Percentiles rank a stretch among this genome's conserved stretches.
These are phyloP conservation scores for Voacanga thouarsii DNA, from an alignment of 257 asterid genomes.

Conservation along the genomic window DNA sequence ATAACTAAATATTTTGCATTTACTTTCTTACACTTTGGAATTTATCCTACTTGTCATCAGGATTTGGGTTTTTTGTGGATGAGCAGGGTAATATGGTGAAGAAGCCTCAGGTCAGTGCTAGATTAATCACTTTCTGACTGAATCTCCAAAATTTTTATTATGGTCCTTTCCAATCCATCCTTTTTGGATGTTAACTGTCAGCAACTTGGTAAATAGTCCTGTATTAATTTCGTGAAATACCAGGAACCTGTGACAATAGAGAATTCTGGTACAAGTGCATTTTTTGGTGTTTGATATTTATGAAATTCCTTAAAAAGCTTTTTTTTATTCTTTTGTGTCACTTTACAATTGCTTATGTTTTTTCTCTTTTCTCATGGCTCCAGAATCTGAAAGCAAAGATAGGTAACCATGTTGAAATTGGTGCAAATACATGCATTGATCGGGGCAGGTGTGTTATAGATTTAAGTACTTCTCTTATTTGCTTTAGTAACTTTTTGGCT, in stretches of 20 bases:
- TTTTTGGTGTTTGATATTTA: not conserved
- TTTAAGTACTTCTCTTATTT: slow-evolving; percentile 12
- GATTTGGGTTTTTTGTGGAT: slow-evolving; percentile 77
- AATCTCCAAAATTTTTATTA: not conserved
- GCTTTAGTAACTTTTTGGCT: slow-evolving; percentile 5
- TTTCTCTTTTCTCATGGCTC: slow-evolving; percentile 8
- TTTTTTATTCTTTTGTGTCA: not conserved
- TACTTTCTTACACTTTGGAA: not conserved
- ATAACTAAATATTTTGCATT: not conserved
- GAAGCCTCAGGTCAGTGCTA: slow-evolving; percentile 75
- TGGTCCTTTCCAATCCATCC: not conserved
- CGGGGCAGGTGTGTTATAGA: slow-evolving; percentile 72
- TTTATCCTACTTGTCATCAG: slow-evolving; percentile 32
- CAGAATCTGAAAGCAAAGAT: slow-evolving; percentile 65
- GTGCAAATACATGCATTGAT: slow-evolving; percentile 91
- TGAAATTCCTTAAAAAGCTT: not conserved
- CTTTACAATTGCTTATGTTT: not conserved
- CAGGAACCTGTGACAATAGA: not conserved
- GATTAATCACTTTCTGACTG: not conserved
- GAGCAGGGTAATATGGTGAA: slow-evolving; percentile 74
- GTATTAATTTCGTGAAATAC: not conserved
- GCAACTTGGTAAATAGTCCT: not conserved
- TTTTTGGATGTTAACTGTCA: not conserved
- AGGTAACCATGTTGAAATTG: slow-evolving; percentile 84
- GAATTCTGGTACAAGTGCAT: not conserved